Conservation (phyloP, 345 rosid genomes). For the Populus nigra region DNA sequence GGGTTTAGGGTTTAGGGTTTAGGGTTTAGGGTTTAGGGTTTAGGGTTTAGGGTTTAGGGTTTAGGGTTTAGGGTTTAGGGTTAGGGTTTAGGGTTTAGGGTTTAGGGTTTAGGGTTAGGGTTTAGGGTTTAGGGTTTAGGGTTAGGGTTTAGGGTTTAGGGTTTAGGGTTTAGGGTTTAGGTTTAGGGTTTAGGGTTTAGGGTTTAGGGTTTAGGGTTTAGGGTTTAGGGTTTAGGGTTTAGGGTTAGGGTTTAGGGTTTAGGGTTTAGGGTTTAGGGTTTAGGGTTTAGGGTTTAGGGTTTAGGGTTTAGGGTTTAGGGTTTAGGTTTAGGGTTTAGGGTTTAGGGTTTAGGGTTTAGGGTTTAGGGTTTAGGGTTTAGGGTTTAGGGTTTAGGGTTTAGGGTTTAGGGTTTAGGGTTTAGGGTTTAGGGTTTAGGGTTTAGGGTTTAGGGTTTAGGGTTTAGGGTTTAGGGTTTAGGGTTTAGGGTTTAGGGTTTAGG, state of each 20-base stretch:
- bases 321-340: neutral
- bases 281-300: no score
- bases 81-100: neutral
- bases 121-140: neutral
- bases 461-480: conserved; percentile 10
- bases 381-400: conserved; percentile 2
- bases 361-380: neutral
- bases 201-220: no score
- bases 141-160: neutral
- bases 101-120: neutral
- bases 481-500: conserved; percentile 4
- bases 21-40: neutral
- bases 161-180: neutral
- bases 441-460: conserved; percentile 7
- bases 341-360: neutral
- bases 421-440: conserved; percentile 3
- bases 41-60: neutral
- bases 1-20: neutral
- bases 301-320: neutral
- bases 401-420: conserved; percentile 8
- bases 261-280: no score
- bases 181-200: neutral
- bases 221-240: no score
- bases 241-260: no score
- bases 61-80: neutral